Base-by-base conservation (phyloP, 306 rosid genomes). In the Pyrus communis region DNA sequence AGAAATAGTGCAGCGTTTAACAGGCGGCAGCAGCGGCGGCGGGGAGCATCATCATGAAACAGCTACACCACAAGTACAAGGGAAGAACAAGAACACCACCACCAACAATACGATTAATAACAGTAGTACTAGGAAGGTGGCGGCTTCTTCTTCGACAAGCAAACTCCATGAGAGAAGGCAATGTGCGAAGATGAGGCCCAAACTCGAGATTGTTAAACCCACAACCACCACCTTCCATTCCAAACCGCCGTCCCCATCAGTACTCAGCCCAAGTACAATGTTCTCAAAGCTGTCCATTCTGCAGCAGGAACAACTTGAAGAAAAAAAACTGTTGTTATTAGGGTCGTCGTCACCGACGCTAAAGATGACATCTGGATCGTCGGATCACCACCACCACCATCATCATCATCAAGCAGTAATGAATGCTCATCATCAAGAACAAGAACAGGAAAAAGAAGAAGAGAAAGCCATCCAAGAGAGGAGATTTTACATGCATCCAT, bases 151-250 rank as follows among this genome's bases (percentile, higher is more conserved):
- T 4, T 25, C 33, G 17, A 27, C 90, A 43, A 90, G 52, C 33
- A 72, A 86, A 80, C 93, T 91, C 40, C 96, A 91, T 45, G 98
- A 93, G 60, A 87, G 98, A 81, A 88, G 94, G 58, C 89, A 90
- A 42, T 85, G 51, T 86, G 85, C 87, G 68, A 91, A 87, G 82
- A 87, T 88, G 70, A 91, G 89, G 82, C 96, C 97, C 30, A 91
- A 88, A 77, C 91, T 93, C 43, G 93, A 91, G 83, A 93, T 93
- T 66, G 89, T 86, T 17, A 91, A 91, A 78, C 96, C 97, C 4
- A 14, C 59, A 73, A 60, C 78, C 58, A 79, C 93, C 10, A 22
- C 58, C 77, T 60, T 77, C 61, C 83, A 74, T 18, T 75, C 66
- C 52, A 87, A 83, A 70, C 33, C 77, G 60, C 27, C 60, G 4